These are phyloP conservation scores for Vitis hybrid DNA, from an alignment of 177 flowering plant species.

Conservation along the genomic window DNA sequence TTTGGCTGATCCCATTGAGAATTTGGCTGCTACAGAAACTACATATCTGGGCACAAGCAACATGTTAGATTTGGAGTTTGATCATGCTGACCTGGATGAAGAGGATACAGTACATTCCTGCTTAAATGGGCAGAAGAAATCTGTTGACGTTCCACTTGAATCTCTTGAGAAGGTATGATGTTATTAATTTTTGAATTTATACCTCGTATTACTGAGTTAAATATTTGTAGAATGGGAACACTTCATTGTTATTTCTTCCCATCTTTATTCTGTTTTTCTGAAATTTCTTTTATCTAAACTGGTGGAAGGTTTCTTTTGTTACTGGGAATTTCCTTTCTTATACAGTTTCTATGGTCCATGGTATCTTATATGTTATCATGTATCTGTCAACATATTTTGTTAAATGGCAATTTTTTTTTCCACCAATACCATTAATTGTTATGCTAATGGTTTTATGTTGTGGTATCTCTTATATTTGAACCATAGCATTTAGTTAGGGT, in stretches of 20 bases:
- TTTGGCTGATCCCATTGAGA: slow-evolving; percentile 37
- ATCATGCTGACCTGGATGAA: slow-evolving; percentile 16
- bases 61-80: slow-evolving; percentile 21
- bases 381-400: neutral
- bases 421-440: neutral
- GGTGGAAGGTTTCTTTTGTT: neutral
- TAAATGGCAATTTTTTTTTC: neutral
- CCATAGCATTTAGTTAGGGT: too few species aligned
- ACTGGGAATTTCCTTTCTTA: neutral
- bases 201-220: neutral
- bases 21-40: slow-evolving; percentile 17
- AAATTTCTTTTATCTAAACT: neutral
- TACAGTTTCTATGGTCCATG: neutral
- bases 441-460: neutral
- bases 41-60: slow-evolving; percentile 13
- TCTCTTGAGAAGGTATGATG: slow-evolving; percentile 53
- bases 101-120: slow-evolving; percentile 24
- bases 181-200: neutral
- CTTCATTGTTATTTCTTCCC: neutral
- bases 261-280: neutral
- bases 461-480: too few species aligned
- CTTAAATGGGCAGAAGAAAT: slow-evolving; percentile 25
- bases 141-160: slow-evolving; percentile 46
- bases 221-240: neutral
- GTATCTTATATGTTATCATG: neutral